Percentiles rank a stretch among this genome's conserved stretches.
Evolutionary conservation across 441 rosid genomes (phyloP).

Genomic region (Populus tomentosa): DNA sequence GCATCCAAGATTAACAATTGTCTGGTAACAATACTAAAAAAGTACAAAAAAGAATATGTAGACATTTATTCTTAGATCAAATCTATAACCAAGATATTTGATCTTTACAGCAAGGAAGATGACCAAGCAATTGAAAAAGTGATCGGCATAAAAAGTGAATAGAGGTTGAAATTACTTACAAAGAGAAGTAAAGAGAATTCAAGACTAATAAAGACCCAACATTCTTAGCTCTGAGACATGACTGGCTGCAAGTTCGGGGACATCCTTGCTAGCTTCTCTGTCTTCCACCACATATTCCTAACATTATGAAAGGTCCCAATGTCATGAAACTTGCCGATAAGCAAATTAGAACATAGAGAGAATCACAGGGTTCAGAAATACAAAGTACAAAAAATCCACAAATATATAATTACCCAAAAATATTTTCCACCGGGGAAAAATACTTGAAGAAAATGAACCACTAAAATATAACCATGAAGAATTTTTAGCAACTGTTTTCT

Average conservation of each 20-base stretch:
- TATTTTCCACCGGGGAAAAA: not conserved
- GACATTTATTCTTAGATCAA: not conserved
- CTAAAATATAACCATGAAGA: not conserved
- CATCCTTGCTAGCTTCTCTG: slow-evolving; percentile 59
- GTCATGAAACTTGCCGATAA: not conserved
- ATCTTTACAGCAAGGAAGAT: not conserved
- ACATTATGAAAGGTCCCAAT: slow-evolving; percentile 9
- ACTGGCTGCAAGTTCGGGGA: slow-evolving; percentile 81
- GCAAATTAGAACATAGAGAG: not conserved
- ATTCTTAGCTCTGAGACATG: slow-evolving; percentile 87
- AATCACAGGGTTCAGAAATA: not conserved
- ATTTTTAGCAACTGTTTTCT: not conserved
- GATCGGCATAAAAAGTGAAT: not conserved
- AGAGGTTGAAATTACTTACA: slow-evolving; percentile 24
- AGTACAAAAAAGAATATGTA: not conserved
- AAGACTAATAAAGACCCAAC: slow-evolving; percentile 79
- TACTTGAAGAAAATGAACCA: not conserved
- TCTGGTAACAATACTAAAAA: not conserved
- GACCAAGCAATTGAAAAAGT: not conserved
- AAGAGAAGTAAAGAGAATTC: slow-evolving; percentile 7
- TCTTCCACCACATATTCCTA: slow-evolving; percentile 98
- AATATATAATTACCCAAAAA: not conserved
- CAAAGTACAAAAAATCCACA: not conserved
- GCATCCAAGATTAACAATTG: not conserved
- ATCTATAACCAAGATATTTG: not conserved